Evolutionary conservation across 805 yeast genomes (phyloP).

Genomic region (Ogataea thermomethanolica): DNA sequence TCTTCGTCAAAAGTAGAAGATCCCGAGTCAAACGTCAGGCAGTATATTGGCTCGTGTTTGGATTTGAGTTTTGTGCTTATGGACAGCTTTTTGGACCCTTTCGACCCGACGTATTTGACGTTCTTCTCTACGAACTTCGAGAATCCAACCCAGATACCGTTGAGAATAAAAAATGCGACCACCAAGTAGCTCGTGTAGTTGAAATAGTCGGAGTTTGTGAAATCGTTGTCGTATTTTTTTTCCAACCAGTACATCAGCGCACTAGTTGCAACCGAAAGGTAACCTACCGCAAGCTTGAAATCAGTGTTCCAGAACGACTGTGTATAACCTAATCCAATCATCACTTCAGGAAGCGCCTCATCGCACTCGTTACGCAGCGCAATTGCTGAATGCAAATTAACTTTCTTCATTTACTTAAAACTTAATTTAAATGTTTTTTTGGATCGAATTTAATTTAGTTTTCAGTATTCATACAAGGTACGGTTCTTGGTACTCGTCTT

Average conservation of each 20-base stretch:
- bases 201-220: conserved; percentile 37
- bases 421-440: not conserved
- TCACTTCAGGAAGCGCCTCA: conserved; percentile 41
- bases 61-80: conserved; percentile 37
- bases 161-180: conserved; percentile 36
- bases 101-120: conserved; percentile 45
- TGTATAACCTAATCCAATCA: conserved; percentile 43
- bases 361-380: conserved; percentile 49
- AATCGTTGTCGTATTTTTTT: conserved; percentile 41
- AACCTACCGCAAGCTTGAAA: conserved; percentile 47
- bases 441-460: conserved; percentile 38
- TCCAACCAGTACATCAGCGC: conserved; percentile 46
- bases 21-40: conserved; percentile 34
- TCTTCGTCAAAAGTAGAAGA: conserved; percentile 18
- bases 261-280: conserved; percentile 43
- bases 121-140: conserved; percentile 37
- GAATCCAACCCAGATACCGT: conserved; percentile 36
- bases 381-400: conserved; percentile 40
- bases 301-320: conserved; percentile 47
- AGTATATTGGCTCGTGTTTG: conserved; percentile 44
- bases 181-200: conserved; percentile 36
- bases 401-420: conserved; percentile 18
- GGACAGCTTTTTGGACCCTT: conserved; percentile 34
- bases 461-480: conserved; percentile 15
- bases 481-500: conserved; percentile 31